Conservation (phyloP, 257 asterid species). For the Rubia yunnanensis region DNA sequence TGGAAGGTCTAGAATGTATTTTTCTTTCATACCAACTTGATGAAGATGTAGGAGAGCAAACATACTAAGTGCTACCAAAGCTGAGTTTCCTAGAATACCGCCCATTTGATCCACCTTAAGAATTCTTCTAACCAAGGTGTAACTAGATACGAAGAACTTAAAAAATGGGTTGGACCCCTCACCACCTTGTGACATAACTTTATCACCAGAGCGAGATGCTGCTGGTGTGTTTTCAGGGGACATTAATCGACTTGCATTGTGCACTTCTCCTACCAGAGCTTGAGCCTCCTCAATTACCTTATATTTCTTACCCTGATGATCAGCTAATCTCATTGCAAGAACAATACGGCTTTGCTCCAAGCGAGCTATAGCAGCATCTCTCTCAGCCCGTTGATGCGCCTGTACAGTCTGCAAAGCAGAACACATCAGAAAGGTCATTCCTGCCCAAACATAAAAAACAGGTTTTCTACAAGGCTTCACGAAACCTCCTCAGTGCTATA, state of each 20-base stretch:
- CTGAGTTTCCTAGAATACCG: slow-evolving; percentile 83
- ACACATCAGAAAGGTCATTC: background rate
- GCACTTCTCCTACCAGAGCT: slow-evolving; percentile 76
- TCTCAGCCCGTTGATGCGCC: slow-evolving; percentile 78
- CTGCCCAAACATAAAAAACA: background rate
- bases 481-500: background rate
- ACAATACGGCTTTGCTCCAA: slow-evolving; percentile 82
- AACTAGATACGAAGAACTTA: slow-evolving; percentile 45
- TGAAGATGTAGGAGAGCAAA: slow-evolving; percentile 67
- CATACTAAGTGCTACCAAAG: slow-evolving; percentile 84
- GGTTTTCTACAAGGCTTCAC: background rate
- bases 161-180: slow-evolving; percentile 37
- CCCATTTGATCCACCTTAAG: slow-evolving; percentile 62
- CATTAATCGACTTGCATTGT: slow-evolving; percentile 47
- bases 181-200: slow-evolving; percentile 20
- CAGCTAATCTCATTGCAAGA: slow-evolving; percentile 95
- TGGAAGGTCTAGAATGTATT: slow-evolving; percentile 25
- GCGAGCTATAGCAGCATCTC: slow-evolving; percentile 86
- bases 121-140: slow-evolving; percentile 41
- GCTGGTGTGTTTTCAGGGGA: slow-evolving; percentile 47
- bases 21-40: slow-evolving; percentile 43
- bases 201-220: slow-evolving; percentile 27
- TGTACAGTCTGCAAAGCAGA: slow-evolving; percentile 55
- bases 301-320: slow-evolving; percentile 83
- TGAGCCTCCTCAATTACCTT: slow-evolving; percentile 92